Conservation (phyloP, 495 filamentous ascomycete genomes). For the Xylaria venustula region DNA sequence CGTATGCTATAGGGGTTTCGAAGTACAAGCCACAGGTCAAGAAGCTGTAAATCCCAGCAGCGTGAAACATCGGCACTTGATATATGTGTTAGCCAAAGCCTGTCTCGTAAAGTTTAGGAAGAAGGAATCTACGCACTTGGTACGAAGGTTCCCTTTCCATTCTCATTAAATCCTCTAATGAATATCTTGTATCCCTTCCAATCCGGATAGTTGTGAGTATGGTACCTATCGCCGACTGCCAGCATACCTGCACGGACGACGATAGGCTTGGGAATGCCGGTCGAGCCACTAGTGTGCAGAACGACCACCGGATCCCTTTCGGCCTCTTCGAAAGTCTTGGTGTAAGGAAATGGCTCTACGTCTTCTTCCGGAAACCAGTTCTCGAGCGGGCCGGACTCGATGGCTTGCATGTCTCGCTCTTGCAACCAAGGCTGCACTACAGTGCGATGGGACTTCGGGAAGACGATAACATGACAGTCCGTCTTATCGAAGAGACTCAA, state of each 20-base stretch:
- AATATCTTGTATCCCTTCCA: constrained; percentile 27
- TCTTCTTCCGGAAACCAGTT: constrained; percentile 24
- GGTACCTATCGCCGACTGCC: constrained; percentile 38
- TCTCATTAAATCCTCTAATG: constrained; percentile 19
- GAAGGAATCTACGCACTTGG: constrained; percentile 18
- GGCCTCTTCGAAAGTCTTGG: constrained; percentile 44
- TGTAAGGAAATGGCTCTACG: constrained; percentile 37
- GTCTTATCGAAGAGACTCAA: constrained; percentile 42
- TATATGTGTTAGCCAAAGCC: background rate
- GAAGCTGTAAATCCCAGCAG: constrained; percentile 33
- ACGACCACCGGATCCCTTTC: constrained; percentile 47
- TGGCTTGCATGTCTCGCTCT: constrained; percentile 28
- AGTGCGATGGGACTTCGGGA: constrained; percentile 26
- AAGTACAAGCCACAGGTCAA: constrained; percentile 31
- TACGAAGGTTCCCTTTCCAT: background rate
- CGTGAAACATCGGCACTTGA: constrained; percentile 37
- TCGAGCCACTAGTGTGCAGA: constrained; percentile 63
- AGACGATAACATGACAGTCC: constrained; percentile 33
- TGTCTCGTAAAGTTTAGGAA: background rate
- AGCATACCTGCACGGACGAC: constrained; percentile 47
- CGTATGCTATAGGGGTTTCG: constrained; percentile 29
- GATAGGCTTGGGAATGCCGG: constrained; percentile 57
- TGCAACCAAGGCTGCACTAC: constrained; percentile 40
- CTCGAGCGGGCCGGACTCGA: constrained; percentile 20
- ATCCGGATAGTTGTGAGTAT: constrained; percentile 5